phyloP scores from a whole-genome alignment of 192 early-diverging fungal species.

The Diversispora epigaea region DNA sequence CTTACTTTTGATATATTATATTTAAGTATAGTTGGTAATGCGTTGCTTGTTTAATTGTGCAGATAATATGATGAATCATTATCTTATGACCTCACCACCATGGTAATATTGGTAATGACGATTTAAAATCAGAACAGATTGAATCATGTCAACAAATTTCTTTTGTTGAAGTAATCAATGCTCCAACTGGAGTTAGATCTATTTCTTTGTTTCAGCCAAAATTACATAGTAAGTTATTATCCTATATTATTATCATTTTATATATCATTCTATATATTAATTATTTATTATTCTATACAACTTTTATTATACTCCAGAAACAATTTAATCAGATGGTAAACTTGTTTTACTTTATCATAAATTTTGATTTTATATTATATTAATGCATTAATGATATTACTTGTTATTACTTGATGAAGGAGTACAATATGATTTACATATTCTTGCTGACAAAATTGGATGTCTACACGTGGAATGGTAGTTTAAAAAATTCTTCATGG shows the following conservation, averaged over 20 bases:
- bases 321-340: conserved; percentile 58
- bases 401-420: conserved; percentile 41
- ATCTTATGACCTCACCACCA: background rate
- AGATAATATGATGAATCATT: conserved; percentile 52
- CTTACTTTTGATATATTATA: conserved; percentile 30
- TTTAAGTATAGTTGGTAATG: conserved; percentile 27
- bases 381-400: background rate
- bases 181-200: conserved; percentile 49
- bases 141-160: conserved; percentile 53
- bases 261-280: background rate
- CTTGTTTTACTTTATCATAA: conserved; percentile 60
- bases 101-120: background rate
- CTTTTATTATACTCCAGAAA: conserved; percentile 40
- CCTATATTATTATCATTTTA: background rate
- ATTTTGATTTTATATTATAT: background rate
- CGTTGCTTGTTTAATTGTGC: conserved; percentile 36
- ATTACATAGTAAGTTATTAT: conserved; percentile 33
- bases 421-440: conserved; percentile 47
- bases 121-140: conserved; percentile 29
- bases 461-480: conserved; percentile 55
- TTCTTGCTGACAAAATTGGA: conserved; percentile 67
- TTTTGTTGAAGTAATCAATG: conserved; percentile 50
- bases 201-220: conserved; percentile 48
- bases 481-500: conserved; percentile 68
- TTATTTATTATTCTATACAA: conserved; percentile 24